phyloP scores from a whole-genome alignment of 2,329 filamentous ascomycete species.

The Colletotrichum filicis region DNA sequence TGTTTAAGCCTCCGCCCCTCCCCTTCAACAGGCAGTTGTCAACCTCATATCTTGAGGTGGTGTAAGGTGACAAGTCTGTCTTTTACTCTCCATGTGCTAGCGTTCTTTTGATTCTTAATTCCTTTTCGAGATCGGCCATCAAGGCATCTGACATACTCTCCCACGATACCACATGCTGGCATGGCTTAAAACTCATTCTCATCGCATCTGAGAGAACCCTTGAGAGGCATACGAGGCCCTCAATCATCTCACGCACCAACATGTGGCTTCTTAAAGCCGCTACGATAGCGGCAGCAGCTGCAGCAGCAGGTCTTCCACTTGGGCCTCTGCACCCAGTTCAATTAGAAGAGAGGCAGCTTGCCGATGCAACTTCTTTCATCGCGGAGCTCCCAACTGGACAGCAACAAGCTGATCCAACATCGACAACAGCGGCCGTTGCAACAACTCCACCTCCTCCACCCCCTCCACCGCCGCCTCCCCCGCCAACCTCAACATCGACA shows the following conservation, averaged over 20 bases:
- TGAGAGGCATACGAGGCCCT: constrained; percentile 8
- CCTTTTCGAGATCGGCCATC: neutral
- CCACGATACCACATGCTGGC: constrained; percentile 22
- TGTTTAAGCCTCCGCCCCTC: constrained; percentile 26
- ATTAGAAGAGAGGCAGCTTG: neutral
- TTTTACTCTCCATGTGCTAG: neutral
- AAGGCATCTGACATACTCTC: neutral
- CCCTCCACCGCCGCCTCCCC: neutral
- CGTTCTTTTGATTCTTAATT: neutral
- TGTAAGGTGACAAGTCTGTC: neutral
- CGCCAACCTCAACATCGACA: neutral
- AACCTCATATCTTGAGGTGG: constrained; percentile 10
- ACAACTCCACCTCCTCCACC: constrained; percentile 6
- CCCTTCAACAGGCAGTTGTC: neutral
- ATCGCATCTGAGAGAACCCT: neutral
- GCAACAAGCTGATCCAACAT: neutral
- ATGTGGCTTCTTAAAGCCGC: constrained; percentile 24
- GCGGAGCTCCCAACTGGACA: constrained; percentile 18
- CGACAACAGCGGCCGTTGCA: neutral
- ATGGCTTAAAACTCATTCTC: constrained; percentile 24
- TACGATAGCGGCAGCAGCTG: constrained; percentile 20
- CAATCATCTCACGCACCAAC: neutral
- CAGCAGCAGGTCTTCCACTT: constrained; percentile 20
- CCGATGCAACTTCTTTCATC: constrained; percentile 24
- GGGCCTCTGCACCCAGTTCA: neutral